Evolutionary conservation across 768 basidiomycete genomes (phyloP), one percentile per base, ranked within the genome.

Genomic region (Xerocomellus amylosporus): DNA sequence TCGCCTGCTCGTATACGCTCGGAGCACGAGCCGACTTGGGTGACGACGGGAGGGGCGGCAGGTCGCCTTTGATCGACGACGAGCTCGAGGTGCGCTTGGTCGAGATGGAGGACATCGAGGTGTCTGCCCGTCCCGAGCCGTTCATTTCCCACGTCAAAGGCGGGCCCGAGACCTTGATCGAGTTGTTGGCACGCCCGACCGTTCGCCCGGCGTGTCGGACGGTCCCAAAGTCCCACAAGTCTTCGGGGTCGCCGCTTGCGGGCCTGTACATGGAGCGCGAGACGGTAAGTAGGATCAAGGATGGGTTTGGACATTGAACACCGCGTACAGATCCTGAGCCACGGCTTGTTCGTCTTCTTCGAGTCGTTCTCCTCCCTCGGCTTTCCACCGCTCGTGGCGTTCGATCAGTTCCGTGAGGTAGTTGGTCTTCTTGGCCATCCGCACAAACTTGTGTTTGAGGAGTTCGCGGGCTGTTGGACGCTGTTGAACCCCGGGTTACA

Each of bases 191-290:
- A 48, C 86, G 80, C n/a, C 90, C 90, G 43, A 91, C 78, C 15
- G 90, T 90, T 19, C 79, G 74, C 42, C 78, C 73, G 40, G 82
- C 82, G 64, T 93, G 87, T 53, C 91, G 88, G 43, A 98, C 88
- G 8, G 96, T 98, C 14, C 96, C 96, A 72, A 98, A 97, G 69
- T 98, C 96, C 96, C 96, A 98, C 33, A 98, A 74, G 59, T 95
- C 93, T 49, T 91, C 90, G 3, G 80, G 77, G 60, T 89, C 87
- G 36, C 77, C 79, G 51, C 76, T 76, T 13, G 74, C 69, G 46
- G 77, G 76, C 45, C 86, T 88, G 56, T n/a, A 43, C 30, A 36
- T 2, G 17, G 39, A 30, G 49, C 44, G 41, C 30, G 38, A 51
- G 51, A 20, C 5, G 41, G 46, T 15, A 15, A 42, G 46, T 15